Evolutionary conservation across 2,329 filamentous ascomycete genomes (phyloP), one percentile per base, ranked within the genome.

Genomic region (Xylaria sp.): DNA sequence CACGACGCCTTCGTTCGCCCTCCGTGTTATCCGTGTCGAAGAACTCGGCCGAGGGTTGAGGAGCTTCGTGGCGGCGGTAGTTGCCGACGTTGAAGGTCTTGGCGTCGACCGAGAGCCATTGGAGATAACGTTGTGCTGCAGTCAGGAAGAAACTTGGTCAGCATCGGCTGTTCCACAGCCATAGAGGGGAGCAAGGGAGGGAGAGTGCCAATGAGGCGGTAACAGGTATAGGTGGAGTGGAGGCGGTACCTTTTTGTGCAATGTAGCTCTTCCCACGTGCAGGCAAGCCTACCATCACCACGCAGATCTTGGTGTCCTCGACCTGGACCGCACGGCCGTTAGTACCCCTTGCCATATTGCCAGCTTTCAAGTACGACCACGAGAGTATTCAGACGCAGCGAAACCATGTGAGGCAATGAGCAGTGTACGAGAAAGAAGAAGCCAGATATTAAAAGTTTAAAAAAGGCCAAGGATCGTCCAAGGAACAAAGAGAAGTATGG

Each of bases 1-100:
- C 92, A 57, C 85, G 87, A 48, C 94, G 88, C 74, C 92, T 87
- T 49, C 90, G 87, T 76, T 99, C 94, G 60, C 94, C 94, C 71
- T 97, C 92, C 39, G 84, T 77, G 72, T 99, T 99, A 68, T 85
- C 84, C 48, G 84, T 92, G 71, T 97, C 93, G 77, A 99, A 99
- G 78, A 99, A 99, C 67, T 92, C 91, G 63, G 94, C 94, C 2
- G 87, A 87, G 16, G 94, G 94, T 64, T 95, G 92, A 17, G 94
- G 92, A 5, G 91, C 95, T 63, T 90, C 89, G 66, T 88, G 86
- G 63, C 94, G 91, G 63, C 94, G 91, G 72, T 99, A 99, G 69
- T 88, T 92, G 71, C 94, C 94, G 62, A 99, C 94, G 64, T 99
- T 99, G 85, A 99, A 99, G 61, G 92, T 93, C 72, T 92, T 88